Evolutionary conservation across 2,329 filamentous ascomycete species (phyloP).

Genomic region (Raffaelea ambrosiae): DNA sequence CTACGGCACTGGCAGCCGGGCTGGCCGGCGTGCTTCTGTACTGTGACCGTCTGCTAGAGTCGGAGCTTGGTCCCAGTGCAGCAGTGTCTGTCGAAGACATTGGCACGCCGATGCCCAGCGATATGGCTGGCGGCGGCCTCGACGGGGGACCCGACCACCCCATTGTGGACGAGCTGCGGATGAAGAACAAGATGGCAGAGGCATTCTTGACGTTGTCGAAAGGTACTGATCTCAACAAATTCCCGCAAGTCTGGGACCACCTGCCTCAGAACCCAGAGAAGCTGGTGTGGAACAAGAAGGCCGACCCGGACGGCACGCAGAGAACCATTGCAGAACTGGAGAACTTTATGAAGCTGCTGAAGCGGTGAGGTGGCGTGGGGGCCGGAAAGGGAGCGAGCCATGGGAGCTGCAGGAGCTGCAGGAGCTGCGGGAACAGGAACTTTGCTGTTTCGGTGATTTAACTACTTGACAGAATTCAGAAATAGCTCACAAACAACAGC

Average conservation of each 20-base stretch:
- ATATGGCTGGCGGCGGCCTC: too few species aligned
- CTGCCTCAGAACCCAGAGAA: neutral
- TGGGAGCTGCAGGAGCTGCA: too few species aligned
- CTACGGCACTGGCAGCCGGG: conserved; percentile 5
- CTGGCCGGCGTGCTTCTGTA: conserved; percentile 4
- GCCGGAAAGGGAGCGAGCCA: neutral
- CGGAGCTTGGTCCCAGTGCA: too few species aligned
- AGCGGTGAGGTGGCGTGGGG: neutral
- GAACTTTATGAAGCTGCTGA: conserved; percentile 1
- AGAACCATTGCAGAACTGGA: neutral
- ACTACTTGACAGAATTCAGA: too few species aligned
- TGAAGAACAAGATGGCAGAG: conserved; percentile 2
- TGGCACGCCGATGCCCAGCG: too few species aligned
- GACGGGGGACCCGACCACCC: too few species aligned
- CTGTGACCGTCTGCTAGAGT: conserved; percentile 4
- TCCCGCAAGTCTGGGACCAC: neutral
- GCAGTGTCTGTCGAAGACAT: too few species aligned
- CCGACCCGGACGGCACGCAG: neutral
- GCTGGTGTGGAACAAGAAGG: conserved; percentile 3
- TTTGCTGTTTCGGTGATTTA: too few species aligned
- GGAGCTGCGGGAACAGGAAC: too few species aligned
- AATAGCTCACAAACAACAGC: too few species aligned
- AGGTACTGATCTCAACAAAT: conserved; percentile 1
- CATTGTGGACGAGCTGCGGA: conserved; percentile 5
- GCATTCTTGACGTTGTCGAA: neutral